phyloP scores from a whole-genome alignment of 2,329 filamentous ascomycete genomes.

The Aspergillus flavus region DNA sequence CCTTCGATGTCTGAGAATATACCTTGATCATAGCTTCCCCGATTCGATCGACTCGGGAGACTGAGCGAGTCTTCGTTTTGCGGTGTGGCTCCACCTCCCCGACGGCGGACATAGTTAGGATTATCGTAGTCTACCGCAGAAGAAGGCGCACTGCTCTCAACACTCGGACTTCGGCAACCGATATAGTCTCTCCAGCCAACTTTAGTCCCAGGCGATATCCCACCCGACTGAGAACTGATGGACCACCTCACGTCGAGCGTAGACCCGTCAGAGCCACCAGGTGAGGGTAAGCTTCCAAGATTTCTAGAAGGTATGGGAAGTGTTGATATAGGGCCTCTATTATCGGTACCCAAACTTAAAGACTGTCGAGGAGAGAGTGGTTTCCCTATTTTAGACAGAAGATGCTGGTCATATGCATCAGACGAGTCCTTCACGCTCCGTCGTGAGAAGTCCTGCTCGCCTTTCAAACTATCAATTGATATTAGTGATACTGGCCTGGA shows the following conservation, averaged over 20 bases:
- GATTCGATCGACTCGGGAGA: constrained; percentile 55
- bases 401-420: constrained; percentile 64
- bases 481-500: not conserved
- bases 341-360: constrained; percentile 35
- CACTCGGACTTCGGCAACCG: constrained; percentile 47
- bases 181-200: constrained; percentile 45
- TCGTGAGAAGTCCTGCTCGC: constrained; percentile 61
- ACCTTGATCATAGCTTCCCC: constrained; percentile 65
- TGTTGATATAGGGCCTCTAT: constrained; percentile 32
- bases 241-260: constrained; percentile 42
- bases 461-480: constrained; percentile 53
- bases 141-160: constrained; percentile 44
- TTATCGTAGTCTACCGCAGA: constrained; percentile 46
- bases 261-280: constrained; percentile 33
- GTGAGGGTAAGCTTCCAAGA: constrained; percentile 35
- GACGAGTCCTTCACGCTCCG: constrained; percentile 61
- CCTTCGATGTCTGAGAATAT: constrained; percentile 54
- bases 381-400: constrained; percentile 64
- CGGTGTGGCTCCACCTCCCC: constrained; percentile 51
- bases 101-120: constrained; percentile 44
- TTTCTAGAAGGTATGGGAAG: constrained; percentile 38
- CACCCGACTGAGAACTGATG: constrained; percentile 44
- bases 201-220: constrained; percentile 44
- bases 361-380: constrained; percentile 56
- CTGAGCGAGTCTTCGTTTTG: constrained; percentile 54